Evolutionary conservation across 1,139 yeast genomes (phyloP), one percentile per base, ranked within the genome.

Genomic region (Yamadazyma atmosphaerica): DNA sequence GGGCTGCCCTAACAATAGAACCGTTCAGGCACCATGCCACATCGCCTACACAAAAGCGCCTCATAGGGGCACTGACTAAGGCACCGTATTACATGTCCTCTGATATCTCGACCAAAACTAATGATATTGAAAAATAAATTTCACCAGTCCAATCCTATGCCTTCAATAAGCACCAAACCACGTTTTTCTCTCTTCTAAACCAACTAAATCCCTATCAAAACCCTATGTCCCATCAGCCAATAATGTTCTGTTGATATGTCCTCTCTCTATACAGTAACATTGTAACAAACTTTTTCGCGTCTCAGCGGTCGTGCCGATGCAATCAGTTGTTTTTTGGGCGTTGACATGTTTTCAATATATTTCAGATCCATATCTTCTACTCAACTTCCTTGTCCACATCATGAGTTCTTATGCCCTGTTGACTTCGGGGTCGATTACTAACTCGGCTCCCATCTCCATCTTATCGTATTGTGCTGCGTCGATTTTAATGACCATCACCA

Each of bases 401-500:
- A 28, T 28, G 31, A 14, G 19, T 14, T 28, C 31, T 4, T 28
- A 28, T 21, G 19, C 31, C 17, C 31, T 10, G 31, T 16, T 28
- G n/a, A 8, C 21, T 4, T 15, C 31, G 27, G 43, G 59, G 39
- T 63, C 72, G 39, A 54, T 83, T 37, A 84, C 81, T 54, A 88
- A 88, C 73, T 83, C 88, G 43, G 95, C 92, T 19, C 90, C 94
- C 15, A 74, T 87, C 51, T 89, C 97, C 40, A 87, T 90, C 54
- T 64, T 83, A 46, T 77, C 88, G 30, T 92, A 92, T 79, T 92
- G 98, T 74, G 75, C 78, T 43, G 86, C 98, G 21, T 92, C 98
- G 17, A 90, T 92, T 55, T 69, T 90, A 64, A 92, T 92, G 98
- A 92, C 98, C n/a, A 87, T 90, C 46, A 90, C 98, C 45, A 92